A percentile compares a stretch with the other conserved stretches of the same genome.
These are phyloP conservation scores for Penicillium freii DNA, from an alignment of 2,329 filamentous ascomycete genomes.

Conservation along the genomic window DNA sequence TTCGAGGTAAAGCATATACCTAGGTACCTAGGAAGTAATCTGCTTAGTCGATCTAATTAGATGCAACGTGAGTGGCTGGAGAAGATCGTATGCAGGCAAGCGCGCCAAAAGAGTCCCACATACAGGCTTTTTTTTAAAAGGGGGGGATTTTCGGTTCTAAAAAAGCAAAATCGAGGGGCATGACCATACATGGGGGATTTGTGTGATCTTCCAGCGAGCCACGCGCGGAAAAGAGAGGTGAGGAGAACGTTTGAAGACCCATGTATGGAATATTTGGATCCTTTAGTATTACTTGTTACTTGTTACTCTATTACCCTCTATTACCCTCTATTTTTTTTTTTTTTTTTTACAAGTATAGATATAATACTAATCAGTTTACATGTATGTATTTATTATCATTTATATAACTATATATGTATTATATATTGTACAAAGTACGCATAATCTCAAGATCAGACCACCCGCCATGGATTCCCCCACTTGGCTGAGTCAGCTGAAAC, in stretches of 20 bases:
- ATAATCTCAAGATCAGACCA: conserved; percentile 2
- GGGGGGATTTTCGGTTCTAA: neutral
- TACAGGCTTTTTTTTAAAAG: neutral
- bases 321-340: no score
- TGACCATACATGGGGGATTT: neutral
- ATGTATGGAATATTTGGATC: no score
- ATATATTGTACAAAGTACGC: neutral
- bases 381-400: neutral
- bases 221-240: conserved; percentile 4
- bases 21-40: neutral
- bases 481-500: neutral
- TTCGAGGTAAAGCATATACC: conserved; percentile 15
- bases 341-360: no score
- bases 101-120: conserved; percentile 2
- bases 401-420: neutral
- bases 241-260: no score
- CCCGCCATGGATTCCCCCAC: neutral
- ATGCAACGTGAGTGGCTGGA: conserved; percentile 18
- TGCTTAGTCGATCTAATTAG: conserved; percentile 20
- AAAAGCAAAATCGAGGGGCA: neutral
- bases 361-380: no score
- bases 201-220: conserved; percentile 1
- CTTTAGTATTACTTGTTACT: no score
- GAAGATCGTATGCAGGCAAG: conserved; percentile 8
- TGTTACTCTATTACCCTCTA: no score